Evolutionary conservation across 495 filamentous ascomycete species (phyloP).

Genomic region (Xylaria grammica): DNA sequence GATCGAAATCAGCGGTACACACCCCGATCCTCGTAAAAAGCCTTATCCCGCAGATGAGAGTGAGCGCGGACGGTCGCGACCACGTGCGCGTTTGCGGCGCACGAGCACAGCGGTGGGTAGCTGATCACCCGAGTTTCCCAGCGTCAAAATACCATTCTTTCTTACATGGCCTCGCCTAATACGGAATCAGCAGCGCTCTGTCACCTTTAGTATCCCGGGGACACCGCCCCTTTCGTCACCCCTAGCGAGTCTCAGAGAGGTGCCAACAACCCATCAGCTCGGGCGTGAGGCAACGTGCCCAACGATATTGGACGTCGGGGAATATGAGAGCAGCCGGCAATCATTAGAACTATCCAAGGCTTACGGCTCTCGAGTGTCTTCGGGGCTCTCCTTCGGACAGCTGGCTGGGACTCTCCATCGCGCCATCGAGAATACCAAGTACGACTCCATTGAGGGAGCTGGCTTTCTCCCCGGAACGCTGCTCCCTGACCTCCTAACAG

Average conservation of each 20-base stretch:
- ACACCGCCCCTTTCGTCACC: too few relatives aligned
- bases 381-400: not conserved
- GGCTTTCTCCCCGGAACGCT: not conserved
- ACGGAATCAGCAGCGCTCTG: not conserved
- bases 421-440: not conserved
- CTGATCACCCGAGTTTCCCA: not conserved
- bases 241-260: too few relatives aligned
- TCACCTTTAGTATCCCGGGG: not conserved
- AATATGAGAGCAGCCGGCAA: not conserved
- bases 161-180: not conserved
- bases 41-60: too few relatives aligned
- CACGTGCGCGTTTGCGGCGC: too few relatives aligned
- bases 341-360: not conserved
- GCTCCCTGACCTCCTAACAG: not conserved
- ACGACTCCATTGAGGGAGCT: not conserved
- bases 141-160: not conserved
- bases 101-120: too few relatives aligned
- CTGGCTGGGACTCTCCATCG: not conserved
- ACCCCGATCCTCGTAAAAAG: too few relatives aligned
- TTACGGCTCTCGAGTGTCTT: not conserved
- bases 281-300: not conserved
- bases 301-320: not conserved
- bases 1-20: too few relatives aligned
- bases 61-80: too few relatives aligned
- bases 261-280: too few relatives aligned